These are phyloP conservation scores for Penicillium bovifimosum DNA, from an alignment of 495 filamentous ascomycete species.

Conservation along the genomic window DNA sequence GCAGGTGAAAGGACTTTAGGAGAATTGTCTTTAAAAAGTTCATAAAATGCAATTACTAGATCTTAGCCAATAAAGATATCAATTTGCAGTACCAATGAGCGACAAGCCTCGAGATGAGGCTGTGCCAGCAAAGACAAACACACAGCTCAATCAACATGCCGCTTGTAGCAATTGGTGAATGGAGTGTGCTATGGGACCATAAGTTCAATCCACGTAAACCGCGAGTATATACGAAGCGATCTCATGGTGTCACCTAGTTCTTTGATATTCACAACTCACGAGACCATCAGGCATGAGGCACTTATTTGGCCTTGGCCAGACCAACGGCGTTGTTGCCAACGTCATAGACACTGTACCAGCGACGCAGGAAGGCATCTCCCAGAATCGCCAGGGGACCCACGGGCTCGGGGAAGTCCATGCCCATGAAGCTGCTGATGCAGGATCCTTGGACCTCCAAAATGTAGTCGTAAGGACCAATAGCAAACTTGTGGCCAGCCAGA, in stretches of 20 bases:
- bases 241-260: conserved; percentile 7
- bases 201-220: conserved; percentile 3
- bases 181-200: conserved; percentile 8
- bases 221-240: conserved; percentile 22
- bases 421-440: conserved; percentile 97
- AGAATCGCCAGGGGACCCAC: conserved; percentile 92
- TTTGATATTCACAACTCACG: conserved; percentile 9
- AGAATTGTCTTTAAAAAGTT: conserved; percentile 7
- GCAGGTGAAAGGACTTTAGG: neutral
- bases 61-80: conserved; percentile 10
- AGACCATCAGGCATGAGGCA: neutral
- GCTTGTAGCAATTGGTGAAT: conserved; percentile 12
- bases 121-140: conserved; percentile 5
- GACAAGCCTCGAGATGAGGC: conserved; percentile 1
- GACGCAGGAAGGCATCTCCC: conserved; percentile 94
- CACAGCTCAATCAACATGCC: conserved; percentile 5
- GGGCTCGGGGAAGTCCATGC: conserved; percentile 92
- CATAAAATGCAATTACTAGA: conserved; percentile 14
- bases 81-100: conserved; percentile 9
- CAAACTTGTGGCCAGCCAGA: conserved; percentile 83
- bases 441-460: conserved; percentile 91
- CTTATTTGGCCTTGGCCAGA: conserved; percentile 75
- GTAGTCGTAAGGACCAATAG: conserved; percentile 85
- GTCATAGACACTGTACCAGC: conserved; percentile 97
- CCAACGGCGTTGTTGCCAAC: conserved; percentile 78